These are phyloP conservation scores for Claviceps cyperi DNA, from an alignment of 2,329 filamentous ascomycete genomes.

Conservation along the genomic window DNA sequence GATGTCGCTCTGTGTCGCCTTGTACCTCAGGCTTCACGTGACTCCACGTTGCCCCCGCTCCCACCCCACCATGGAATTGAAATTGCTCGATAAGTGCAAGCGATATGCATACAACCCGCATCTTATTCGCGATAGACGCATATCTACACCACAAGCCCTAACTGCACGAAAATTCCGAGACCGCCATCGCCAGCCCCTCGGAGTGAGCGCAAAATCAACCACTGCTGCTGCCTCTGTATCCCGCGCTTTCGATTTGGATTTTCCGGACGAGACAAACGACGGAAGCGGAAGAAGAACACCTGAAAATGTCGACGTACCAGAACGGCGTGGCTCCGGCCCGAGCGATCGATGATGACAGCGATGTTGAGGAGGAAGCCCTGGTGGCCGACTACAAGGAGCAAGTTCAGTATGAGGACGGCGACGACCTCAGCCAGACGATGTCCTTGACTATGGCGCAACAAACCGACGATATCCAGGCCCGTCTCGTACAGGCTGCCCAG, in stretches of 20 bases:
- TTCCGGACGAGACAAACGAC: conserved; percentile 11
- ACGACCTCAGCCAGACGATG: conserved; percentile 62
- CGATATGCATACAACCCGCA: conserved; percentile 14
- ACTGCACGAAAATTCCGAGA: conserved; percentile 22
- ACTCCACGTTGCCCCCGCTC: not conserved
- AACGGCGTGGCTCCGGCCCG: conserved; percentile 46
- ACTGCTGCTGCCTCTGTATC: conserved; percentile 14
- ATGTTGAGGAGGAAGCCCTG: conserved; percentile 89
- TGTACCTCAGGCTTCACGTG: not conserved
- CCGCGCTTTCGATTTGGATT: conserved; percentile 5
- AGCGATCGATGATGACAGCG: conserved; percentile 65
- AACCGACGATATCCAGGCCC: conserved; percentile 83
- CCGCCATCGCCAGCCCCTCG: conserved; percentile 13
- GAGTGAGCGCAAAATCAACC: conserved; percentile 15
- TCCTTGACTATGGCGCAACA: conserved; percentile 57
- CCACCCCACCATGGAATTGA: conserved; percentile 8
- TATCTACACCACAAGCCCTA: conserved; percentile 25
- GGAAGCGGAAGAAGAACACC: conserved; percentile 17
- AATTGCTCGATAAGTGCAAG: conserved; percentile 14
- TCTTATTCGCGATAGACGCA: conserved; percentile 11
- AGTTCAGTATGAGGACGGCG: conserved; percentile 80
- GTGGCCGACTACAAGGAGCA: conserved; percentile 95
- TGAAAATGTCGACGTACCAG: conserved; percentile 45
- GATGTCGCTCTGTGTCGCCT: not conserved
- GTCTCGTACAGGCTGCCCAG: conserved; percentile 80